These are phyloP conservation scores for Bremia lactucae DNA, from an alignment of 352 stramenopile genomes.

Conservation along the genomic window DNA sequence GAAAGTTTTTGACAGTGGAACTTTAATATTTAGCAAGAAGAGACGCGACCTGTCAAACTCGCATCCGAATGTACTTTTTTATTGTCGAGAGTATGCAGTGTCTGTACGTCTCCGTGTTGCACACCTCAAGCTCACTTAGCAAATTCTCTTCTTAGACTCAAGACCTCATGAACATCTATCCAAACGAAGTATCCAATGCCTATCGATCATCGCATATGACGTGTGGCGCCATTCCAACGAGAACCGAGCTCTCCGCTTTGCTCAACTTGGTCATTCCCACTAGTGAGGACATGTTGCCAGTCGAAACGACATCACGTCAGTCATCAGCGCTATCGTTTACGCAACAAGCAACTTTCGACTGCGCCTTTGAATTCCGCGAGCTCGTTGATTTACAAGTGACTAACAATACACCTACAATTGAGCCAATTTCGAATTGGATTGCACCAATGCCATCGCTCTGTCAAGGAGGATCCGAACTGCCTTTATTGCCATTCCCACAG, in stretches of 20 bases:
- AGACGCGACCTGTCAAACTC: no score
- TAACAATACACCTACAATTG: not conserved
- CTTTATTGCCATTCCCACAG: not conserved
- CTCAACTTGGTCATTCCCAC: conserved; percentile 19
- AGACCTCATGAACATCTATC: conserved; percentile 14
- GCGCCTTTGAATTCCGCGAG: not conserved
- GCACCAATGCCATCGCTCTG: not conserved
- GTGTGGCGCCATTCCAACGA: not conserved
- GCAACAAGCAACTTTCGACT: not conserved
- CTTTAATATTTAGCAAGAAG: no score
- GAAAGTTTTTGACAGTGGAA: no score
- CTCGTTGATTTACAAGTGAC: not conserved
- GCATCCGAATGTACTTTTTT: no score
- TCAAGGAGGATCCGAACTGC: not conserved
- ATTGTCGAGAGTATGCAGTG: conserved; percentile 10
- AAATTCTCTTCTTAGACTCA: conserved; percentile 12
- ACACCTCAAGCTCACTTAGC: conserved; percentile 13
- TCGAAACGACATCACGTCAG: conserved; percentile 1
- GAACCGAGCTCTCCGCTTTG: conserved; percentile 9
- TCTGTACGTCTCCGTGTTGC: no score
- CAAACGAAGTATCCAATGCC: not conserved
- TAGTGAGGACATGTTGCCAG: not conserved
- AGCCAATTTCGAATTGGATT: not conserved
- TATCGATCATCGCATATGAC: not conserved
- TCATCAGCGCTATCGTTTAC: not conserved